A percentile compares a stretch with the other conserved stretches of the same genome.
These are phyloP conservation scores for Recurvomyces mirabilis DNA, from an alignment of 495 filamentous ascomycete species.

Conservation along the genomic window DNA sequence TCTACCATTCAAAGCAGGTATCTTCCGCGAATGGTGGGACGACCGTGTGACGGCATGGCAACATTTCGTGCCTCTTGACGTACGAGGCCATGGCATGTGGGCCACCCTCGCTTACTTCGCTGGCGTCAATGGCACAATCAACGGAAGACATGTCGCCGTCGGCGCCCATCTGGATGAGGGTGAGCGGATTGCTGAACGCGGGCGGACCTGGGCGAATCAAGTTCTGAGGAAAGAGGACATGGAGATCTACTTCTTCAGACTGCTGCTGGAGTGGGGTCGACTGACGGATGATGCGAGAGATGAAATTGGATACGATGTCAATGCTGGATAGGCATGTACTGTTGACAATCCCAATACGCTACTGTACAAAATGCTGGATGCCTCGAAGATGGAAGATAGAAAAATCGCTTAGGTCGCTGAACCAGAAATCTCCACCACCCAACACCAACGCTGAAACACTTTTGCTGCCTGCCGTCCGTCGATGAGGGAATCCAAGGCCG, in stretches of 20 bases:
- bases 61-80: conserved; percentile 67
- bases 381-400: too few relatives aligned
- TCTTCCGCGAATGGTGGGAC: conserved; percentile 70
- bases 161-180: conserved; percentile 38
- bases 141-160: conserved; percentile 9
- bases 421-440: too few relatives aligned
- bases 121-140: conserved; percentile 17
- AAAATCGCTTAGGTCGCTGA: too few relatives aligned
- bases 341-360: too few relatives aligned
- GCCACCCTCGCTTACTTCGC: conserved; percentile 28
- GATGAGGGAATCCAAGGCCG: neutral
- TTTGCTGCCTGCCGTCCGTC: neutral
- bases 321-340: neutral
- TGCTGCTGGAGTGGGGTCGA: conserved; percentile 55
- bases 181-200: conserved; percentile 54
- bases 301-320: conserved; percentile 17
- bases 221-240: conserved; percentile 68
- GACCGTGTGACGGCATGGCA: conserved; percentile 59
- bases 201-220: conserved; percentile 50
- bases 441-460: neutral
- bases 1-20: conserved; percentile 50
- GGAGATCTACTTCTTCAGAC: conserved; percentile 70
- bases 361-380: too few relatives aligned
- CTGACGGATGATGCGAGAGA: conserved; percentile 31
- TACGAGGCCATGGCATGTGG: conserved; percentile 37